A percentile compares a stretch with the other conserved stretches of the same genome.
phyloP scores from a whole-genome alignment of 106 monocot species.

The Chionographis japonica region DNA sequence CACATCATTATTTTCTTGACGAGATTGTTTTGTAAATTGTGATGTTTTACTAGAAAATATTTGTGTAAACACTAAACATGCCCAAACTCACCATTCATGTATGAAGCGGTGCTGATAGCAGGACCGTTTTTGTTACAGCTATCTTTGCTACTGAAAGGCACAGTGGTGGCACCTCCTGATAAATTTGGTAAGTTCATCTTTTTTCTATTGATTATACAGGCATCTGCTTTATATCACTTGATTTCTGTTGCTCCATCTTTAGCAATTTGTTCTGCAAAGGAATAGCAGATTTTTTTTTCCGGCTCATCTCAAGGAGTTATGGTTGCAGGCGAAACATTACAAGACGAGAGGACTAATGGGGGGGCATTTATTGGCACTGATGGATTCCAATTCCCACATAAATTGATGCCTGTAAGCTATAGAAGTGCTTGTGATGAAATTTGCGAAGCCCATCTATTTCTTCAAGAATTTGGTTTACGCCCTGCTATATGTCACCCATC shows the following conservation, averaged over 20 bases:
- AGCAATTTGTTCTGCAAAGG: not conserved
- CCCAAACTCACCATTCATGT: too few species aligned
- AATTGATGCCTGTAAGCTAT: slow-evolving; percentile 82
- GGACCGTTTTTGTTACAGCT: slow-evolving; percentile 30
- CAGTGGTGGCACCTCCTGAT: slow-evolving; percentile 79
- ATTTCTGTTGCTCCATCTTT: not conserved
- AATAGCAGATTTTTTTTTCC: too few species aligned
- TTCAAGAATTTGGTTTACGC: not conserved
- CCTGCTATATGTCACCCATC: not conserved
- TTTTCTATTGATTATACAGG: not conserved
- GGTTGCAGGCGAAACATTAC: slow-evolving; percentile 68
- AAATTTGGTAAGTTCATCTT: slow-evolving; percentile 58
- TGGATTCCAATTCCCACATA: slow-evolving; percentile 58
- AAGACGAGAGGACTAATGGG: slow-evolving; percentile 70
- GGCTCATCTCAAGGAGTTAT: not conserved
- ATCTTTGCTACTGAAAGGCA: slow-evolving; percentile 76
- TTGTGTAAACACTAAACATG: too few species aligned
- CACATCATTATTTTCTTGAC: too few species aligned
- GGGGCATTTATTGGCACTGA: slow-evolving; percentile 69
- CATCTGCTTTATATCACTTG: not conserved
- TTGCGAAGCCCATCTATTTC: not conserved
- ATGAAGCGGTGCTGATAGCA: not conserved
- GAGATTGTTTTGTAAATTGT: too few species aligned
- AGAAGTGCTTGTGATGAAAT: not conserved
- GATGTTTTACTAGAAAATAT: not conserved